Base-by-base conservation (phyloP, 345 rosid species). In the Barbarea vulgaris region DNA sequence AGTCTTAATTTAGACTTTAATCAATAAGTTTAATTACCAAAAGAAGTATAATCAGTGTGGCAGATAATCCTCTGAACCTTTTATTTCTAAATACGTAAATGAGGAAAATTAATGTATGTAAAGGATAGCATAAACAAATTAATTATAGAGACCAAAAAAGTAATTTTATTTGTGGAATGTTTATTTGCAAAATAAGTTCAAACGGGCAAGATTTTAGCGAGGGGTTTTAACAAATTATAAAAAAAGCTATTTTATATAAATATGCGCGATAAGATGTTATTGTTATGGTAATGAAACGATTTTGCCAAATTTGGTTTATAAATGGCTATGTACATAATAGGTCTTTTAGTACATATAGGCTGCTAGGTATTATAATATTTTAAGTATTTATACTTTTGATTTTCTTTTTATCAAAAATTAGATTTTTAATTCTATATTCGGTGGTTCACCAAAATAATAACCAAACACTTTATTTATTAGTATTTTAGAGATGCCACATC, bases 361-460 rank as follows among this genome's bases (percentile, higher is more conserved):
- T 42, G 17, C 14, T 14, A 42, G 18, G 18, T 42, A 14, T 15
- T 14, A 31, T 31, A 31, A 6, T 31, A 31, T 31, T 31, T 1
- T 31, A 31, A 9, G 17, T 44, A 15, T 15, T 15, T 14, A 12
- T 13, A 41, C 13, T 12, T 44, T 44, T 44, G 3, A 1, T 44
- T 44, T 15, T 44, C 19, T 44, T 44, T 15, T 15, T n/a, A n/a
- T 21, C 4, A 5, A 7, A 4, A 0, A 30, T n/a, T 46, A 60
- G 4, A 15, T 18, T 12, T 63, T 73, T 19, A 15, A 64, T 41
- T 54, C 4, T 41, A 17, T 44, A 48, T 68, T 42, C 9, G 48
- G 74, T 68, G n/a, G 64, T 67, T 75, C 54, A 28, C 68, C 68
- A 75, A 75, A 67, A 36, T 2, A 9, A 50, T 25, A 75, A 66